phyloP scores from a whole-genome alignment of 257 asterid species.

The Solanum neorickii region DNA sequence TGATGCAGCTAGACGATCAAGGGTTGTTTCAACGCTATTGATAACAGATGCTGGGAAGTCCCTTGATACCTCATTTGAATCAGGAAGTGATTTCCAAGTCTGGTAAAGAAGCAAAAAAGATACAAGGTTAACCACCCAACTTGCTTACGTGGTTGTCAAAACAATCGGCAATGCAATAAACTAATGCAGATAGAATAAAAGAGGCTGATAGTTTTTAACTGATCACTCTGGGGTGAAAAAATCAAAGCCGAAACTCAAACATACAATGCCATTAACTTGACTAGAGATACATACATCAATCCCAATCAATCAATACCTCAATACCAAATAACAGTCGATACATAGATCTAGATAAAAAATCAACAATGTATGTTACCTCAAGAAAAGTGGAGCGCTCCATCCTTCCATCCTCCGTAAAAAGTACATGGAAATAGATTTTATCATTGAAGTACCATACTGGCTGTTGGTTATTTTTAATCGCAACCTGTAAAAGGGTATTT shows the following conservation, averaged over 20 bases:
- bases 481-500: constrained; percentile 77
- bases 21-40: constrained; percentile 52
- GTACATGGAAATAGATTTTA: constrained; percentile 43
- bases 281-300: neutral
- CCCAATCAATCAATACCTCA: neutral
- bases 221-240: neutral
- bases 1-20: constrained; percentile 57
- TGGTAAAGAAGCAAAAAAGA: constrained; percentile 8
- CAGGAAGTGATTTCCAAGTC: constrained; percentile 99
- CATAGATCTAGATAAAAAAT: neutral
- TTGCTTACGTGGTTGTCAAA: neutral
- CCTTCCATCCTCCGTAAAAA: constrained; percentile 78
- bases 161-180: neutral
- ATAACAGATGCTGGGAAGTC: constrained; percentile 71
- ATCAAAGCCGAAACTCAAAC: neutral
- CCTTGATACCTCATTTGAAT: constrained; percentile 73
- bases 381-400: constrained; percentile 90
- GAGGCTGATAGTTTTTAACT: neutral
- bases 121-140: neutral
- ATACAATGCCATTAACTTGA: neutral
- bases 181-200: neutral
- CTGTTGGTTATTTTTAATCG: constrained; percentile 95
- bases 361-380: constrained; percentile 38
- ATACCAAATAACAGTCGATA: neutral
- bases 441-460: constrained; percentile 95